phyloP scores from a whole-genome alignment of 1,284 basidiomycete genomes.

The Puccinia hordei region DNA sequence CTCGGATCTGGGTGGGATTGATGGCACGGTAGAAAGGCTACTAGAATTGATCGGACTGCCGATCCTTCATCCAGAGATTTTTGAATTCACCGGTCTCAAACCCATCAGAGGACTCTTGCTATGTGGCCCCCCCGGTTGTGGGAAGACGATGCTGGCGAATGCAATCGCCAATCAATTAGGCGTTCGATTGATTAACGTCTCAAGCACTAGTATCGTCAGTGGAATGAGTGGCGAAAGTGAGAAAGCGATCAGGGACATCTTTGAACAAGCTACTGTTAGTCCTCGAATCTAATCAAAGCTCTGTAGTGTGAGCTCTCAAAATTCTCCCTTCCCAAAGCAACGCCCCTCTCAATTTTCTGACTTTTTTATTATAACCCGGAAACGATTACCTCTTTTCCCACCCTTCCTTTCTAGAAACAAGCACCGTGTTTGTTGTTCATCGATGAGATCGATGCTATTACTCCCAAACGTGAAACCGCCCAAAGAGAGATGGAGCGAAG shows the following conservation, averaged over 20 bases:
- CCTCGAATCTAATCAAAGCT: slow-evolving; percentile 23
- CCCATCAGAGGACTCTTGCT: slow-evolving; percentile 90
- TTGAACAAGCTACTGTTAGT: slow-evolving; percentile 86
- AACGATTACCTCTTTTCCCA: neutral
- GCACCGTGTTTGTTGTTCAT: slow-evolving; percentile 90
- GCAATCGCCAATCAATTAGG: slow-evolving; percentile 91
- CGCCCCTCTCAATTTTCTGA: neutral
- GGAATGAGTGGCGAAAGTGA: slow-evolving; percentile 98
- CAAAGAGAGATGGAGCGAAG: slow-evolving; percentile 96
- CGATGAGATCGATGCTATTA: slow-evolving; percentile 97
- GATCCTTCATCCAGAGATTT: slow-evolving; percentile 90
- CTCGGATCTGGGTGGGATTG: slow-evolving; percentile 83
- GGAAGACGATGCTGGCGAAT: slow-evolving; percentile 87
- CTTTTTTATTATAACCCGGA: neutral
- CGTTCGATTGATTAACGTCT: slow-evolving; percentile 88
- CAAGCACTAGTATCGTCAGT: slow-evolving; percentile 89
- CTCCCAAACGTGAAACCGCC: slow-evolving; percentile 93
- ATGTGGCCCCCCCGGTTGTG: slow-evolving; percentile 94
- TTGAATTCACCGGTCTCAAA: slow-evolving; percentile 86
- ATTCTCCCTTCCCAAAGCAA: neutral
- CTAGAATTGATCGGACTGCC: slow-evolving; percentile 94
- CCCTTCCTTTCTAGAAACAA: slow-evolving; percentile 66
- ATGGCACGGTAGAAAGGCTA: slow-evolving; percentile 83
- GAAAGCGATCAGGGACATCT: slow-evolving; percentile 90
- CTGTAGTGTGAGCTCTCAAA: slow-evolving; percentile 11